Base-by-base conservation (phyloP, 2,329 filamentous ascomycete species). In the Aspergillus hortae region DNA sequence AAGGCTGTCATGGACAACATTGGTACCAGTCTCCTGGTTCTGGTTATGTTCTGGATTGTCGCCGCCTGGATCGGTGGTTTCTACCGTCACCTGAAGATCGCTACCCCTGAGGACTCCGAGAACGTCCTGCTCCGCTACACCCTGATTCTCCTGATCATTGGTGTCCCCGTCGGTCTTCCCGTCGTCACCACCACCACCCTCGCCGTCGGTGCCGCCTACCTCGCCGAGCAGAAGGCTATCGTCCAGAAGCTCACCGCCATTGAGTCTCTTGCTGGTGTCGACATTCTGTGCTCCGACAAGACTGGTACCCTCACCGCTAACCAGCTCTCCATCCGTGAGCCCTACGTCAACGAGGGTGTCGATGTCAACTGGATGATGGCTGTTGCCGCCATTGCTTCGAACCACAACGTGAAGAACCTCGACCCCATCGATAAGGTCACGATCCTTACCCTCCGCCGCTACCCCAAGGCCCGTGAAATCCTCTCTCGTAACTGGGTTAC, bases 321-420 rank as follows among this genome's bases (percentile, higher is more conserved):
- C 62, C 86, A 90, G 77, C 80, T 90, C 48, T 86, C 82, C 65
- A 87, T 90, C 66, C 86, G 87, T 69, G 87, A 90, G 67, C 87
- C 87, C 17, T 90, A 86, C 73, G 86, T 89, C 53, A 83, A 85
- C 55, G 87, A 89, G 71, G 87, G 87, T 63, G 83, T 88, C 67
- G 86, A 89, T 72, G 83, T 89, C 71, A 87, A 90, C 78, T 90
- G 86, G 86, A 89, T 90, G 86, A 89, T 90, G 87, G 86, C 87
- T 58, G 87, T 88, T 55, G 87, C 87, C 54, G 87, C 87, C 55
- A 81, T 90, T 51, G 87, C 87, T 52, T 89, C 86, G 48, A 89
- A 87, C 56, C 87, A 90, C 78, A 90, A 89, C 76, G 79, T 89
- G 75, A 87, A 88, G 76, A 87, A 86, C 56, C 81, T 90, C 56